These are phyloP conservation scores for Fusarium brevicatenulatum DNA, from an alignment of 2,329 filamentous ascomycete genomes.

Conservation along the genomic window DNA sequence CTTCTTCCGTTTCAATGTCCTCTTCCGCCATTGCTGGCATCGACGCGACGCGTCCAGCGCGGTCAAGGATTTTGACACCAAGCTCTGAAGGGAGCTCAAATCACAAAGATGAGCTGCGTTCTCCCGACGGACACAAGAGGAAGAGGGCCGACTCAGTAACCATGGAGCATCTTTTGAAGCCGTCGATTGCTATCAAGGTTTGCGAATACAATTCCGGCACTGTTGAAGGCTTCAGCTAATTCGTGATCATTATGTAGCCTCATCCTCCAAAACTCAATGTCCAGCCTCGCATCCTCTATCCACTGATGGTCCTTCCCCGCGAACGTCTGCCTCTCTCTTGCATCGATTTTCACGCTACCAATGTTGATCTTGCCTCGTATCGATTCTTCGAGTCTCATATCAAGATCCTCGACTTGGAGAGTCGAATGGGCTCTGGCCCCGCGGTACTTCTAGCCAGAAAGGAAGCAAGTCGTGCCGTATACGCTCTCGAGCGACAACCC, in stretches of 20 bases:
- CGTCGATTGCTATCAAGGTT: conserved; percentile 65
- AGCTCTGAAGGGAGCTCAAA: conserved; percentile 53
- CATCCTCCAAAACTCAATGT: conserved; percentile 63
- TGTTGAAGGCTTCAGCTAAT: conserved; percentile 10
- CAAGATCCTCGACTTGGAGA: conserved; percentile 71
- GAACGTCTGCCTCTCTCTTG: conserved; percentile 68
- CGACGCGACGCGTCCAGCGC: conserved; percentile 62
- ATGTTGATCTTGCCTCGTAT: conserved; percentile 61
- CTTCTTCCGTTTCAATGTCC: conserved; percentile 45
- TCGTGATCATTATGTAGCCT: conserved; percentile 53
- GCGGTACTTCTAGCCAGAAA: conserved; percentile 70
- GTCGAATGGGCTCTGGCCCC: conserved; percentile 63
- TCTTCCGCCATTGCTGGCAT: conserved; percentile 48
- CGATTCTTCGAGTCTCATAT: conserved; percentile 70
- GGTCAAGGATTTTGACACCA: conserved; percentile 55
- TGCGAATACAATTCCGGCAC: conserved; percentile 12
- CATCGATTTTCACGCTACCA: conserved; percentile 65
- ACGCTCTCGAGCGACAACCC: conserved; percentile 73
- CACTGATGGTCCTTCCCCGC: conserved; percentile 71
- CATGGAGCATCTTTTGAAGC: conserved; percentile 63
- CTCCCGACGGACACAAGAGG: conserved; percentile 47
- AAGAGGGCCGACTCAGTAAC: conserved; percentile 52
- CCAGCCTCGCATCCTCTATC: conserved; percentile 66
- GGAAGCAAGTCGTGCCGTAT: conserved; percentile 63
- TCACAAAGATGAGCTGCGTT: conserved; percentile 46